phyloP scores from a whole-genome alignment of 2,329 filamentous ascomycete species.

The Aureobasidium sp. region DNA sequence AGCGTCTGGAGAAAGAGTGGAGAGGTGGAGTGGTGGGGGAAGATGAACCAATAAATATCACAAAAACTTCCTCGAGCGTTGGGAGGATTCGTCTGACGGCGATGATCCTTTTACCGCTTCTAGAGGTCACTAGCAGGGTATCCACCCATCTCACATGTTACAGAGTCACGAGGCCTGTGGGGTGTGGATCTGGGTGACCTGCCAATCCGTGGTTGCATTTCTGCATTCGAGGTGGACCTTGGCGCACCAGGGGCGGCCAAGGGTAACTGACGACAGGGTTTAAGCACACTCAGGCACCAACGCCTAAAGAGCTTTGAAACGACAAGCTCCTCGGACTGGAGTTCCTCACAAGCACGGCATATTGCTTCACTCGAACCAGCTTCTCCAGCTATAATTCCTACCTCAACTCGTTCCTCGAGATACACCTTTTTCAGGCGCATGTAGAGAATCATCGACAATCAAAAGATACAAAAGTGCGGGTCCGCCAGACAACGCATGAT shows the following conservation, averaged over 20 bases:
- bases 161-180: constrained; percentile 1
- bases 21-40: neutral
- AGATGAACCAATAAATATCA: neutral
- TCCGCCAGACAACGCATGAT: neutral
- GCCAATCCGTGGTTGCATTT: constrained; percentile 9
- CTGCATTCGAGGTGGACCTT: constrained; percentile 6
- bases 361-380: neutral
- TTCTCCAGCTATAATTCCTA: neutral
- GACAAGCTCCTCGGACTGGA: neutral
- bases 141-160: constrained; percentile 4
- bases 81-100: neutral
- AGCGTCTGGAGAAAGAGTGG: constrained; percentile 12
- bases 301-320: neutral
- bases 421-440: neutral
- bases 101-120: constrained; percentile 12
- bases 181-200: constrained; percentile 2
- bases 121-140: constrained; percentile 7
- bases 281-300: neutral
- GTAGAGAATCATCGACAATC: neutral
- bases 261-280: neutral
- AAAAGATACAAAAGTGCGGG: neutral
- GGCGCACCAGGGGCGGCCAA: constrained; percentile 1
- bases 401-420: neutral
- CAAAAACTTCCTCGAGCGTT: neutral
- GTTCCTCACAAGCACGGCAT: neutral